Evolutionary conservation across 2,329 filamentous ascomycete species (phyloP), one percentile per base, ranked within the genome.

Genomic region (Diaporthe velutina): DNA sequence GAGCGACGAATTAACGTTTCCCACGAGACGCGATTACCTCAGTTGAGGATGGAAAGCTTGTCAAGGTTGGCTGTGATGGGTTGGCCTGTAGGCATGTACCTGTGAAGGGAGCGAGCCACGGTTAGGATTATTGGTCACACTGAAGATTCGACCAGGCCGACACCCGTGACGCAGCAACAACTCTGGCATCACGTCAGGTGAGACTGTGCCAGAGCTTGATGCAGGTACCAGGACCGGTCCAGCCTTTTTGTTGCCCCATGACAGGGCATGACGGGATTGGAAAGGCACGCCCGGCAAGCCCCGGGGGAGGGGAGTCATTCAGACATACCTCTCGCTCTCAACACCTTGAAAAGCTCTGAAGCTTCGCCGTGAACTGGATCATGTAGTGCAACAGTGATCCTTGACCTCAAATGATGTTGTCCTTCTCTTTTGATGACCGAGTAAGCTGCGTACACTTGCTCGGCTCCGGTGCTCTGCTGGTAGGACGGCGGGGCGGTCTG

Each of bases 1-100:
- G 87, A 91, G 87, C 86, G 88, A 90, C 89, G 90, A 91, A 88
- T 85, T 88, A 91, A 91, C 89, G 89, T 90, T 88, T 91, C 89
- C 90, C 87, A 89, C 87, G 81, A 81, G 81, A 83, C 85, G 85
- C 83, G 82, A 84, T 35, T 57, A 72, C 73, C 82, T 82, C 84
- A 83, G 81, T 83, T 84, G 83, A 81, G 78, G 76, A 77, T 77
- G 75, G 80, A 80, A 82, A 82, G 72, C 42, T 71, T 78, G 80
- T 79, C 78, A 55, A 79, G 79, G 80, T 74, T 42, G 74, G 60
- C 71, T 78, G 80, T 77, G 81, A 82, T 82, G 79, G 77, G 81
- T 77, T 80, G 76, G 78, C 79, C 82, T 80, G 78, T 79, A 83
- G 85, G 84, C 83, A 86, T 85, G 82, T 83, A 85, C 82, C 85